Conservation (phyloP, 208 protist species). For the Willaertia magna region DNA sequence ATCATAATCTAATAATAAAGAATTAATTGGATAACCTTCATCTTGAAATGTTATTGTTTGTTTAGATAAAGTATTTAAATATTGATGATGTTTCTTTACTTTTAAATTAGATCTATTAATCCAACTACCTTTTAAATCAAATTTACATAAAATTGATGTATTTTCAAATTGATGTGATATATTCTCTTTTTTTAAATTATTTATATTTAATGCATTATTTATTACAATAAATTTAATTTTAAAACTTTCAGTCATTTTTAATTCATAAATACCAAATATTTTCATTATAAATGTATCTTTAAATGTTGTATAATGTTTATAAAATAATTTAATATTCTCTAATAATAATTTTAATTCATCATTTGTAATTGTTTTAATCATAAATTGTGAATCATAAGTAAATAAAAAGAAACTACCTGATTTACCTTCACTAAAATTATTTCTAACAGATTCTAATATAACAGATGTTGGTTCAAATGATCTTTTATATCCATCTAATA, state of each 20-base stretch:
- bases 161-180: not conserved
- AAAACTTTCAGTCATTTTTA: not conserved
- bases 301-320: not conserved
- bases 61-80: no score
- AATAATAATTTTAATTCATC: conserved; percentile 12
- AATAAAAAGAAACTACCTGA: conserved; percentile 23
- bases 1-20: not conserved
- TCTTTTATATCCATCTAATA: not conserved
- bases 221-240: not conserved
- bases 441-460: not conserved
- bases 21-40: no score
- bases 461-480: not conserved
- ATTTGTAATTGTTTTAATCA: conserved; percentile 23
- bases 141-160: not conserved
- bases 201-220: not conserved
- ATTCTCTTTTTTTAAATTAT: not conserved
- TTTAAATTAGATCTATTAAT: not conserved
- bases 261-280: not conserved
- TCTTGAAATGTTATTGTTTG: no score
- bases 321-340: not conserved
- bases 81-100: no score
- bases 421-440: conserved; percentile 10
- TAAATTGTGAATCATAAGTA: conserved; percentile 17
- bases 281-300: not conserved
- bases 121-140: not conserved